Evolutionary conservation across 169 alveolate genomes (phyloP), one percentile per base, ranked within the genome.

Genomic region (Eimeria tenella): DNA sequence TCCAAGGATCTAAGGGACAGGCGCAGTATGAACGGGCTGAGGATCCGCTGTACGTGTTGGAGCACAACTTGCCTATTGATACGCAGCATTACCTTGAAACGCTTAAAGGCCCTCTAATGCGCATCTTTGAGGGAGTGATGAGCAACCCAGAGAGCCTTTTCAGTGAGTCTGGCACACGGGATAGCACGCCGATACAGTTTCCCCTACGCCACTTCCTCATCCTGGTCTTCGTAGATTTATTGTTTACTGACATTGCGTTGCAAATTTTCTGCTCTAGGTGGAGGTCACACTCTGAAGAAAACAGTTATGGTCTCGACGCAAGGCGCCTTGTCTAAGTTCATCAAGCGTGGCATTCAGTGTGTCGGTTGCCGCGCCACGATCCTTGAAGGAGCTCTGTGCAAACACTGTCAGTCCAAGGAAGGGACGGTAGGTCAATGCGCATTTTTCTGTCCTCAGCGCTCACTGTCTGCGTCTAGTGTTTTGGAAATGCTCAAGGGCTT

Each of bases 11-110:
- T 21, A 94, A 94, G 70, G 94, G 90, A 25, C 95, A 93, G 71
- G 93, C 94, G 52, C 94, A 90, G 86, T 99, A 98, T 96, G 99
- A 99, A 96, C 97, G 99, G 88, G 99, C 99, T 49, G 99, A 99
- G 96, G 99, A 99, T 95, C 99, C 99, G 73, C 96, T 99, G 53
- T 99, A 98, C 96, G 99, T 99, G 9, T 96, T 99, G 71, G 99
- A 98, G 94, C 97, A 98, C 92, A 99, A 98, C 96, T 94, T 99
- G 53, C 99, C 99, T 6, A 98, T 99, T 31, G 99, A 99, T 96
- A 98, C 99, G 62, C 99, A 98, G 93, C 99, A 99, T 95, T 99
- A 99, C 97, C 97, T 99, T 63, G 99, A 99, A 87, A 97, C 98
- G 82, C 99, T 99, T 70, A 82, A 90, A 65, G 90, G 79, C 52